These are phyloP conservation scores for Ceratocystiopsis minuta DNA, from an alignment of 2,329 filamentous ascomycete species.

Conservation along the genomic window DNA sequence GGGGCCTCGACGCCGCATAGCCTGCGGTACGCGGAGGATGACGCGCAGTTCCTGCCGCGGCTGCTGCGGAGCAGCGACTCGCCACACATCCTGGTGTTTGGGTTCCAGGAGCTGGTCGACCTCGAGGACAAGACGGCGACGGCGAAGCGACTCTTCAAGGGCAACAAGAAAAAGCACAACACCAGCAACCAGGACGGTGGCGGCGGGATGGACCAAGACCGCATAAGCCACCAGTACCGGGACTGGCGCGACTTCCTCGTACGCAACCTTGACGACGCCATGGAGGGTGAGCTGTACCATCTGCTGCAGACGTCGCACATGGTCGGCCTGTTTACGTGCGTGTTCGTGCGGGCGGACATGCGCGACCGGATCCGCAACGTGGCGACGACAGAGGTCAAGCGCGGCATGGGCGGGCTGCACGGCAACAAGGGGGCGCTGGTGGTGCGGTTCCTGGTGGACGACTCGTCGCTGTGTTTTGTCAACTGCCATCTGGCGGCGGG, in stretches of 20 bases:
- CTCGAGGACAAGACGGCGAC: constrained; percentile 94
- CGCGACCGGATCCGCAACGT: constrained; percentile 61
- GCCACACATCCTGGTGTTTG: constrained; percentile 85
- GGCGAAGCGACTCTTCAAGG: constrained; percentile 85
- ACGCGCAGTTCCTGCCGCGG: constrained; percentile 64
- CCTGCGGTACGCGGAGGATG: constrained; percentile 50
- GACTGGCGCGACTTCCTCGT: constrained; percentile 88
- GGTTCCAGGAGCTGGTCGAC: constrained; percentile 96
- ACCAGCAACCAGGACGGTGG: too few species aligned
- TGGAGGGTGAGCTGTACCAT: constrained; percentile 64
- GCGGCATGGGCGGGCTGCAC: constrained; percentile 86
- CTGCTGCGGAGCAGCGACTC: constrained; percentile 58
- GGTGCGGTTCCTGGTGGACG: constrained; percentile 82
- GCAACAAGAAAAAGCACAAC: constrained; percentile 54
- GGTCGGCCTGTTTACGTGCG: constrained; percentile 86
- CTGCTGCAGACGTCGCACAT: constrained; percentile 77
- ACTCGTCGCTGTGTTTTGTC: constrained; percentile 86
- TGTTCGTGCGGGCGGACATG: constrained; percentile 75
- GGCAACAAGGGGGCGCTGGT: constrained; percentile 93
- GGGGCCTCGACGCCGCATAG: constrained; percentile 85
- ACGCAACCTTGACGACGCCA: constrained; percentile 64
- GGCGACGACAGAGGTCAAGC: constrained; percentile 70
- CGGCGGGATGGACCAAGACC: constrained; percentile 54
- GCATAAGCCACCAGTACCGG: constrained; percentile 94
- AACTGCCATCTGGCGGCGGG: constrained; percentile 96